Base-by-base conservation (phyloP, 495 filamentous ascomycete genomes). In the Tuber aestivum region DNA sequence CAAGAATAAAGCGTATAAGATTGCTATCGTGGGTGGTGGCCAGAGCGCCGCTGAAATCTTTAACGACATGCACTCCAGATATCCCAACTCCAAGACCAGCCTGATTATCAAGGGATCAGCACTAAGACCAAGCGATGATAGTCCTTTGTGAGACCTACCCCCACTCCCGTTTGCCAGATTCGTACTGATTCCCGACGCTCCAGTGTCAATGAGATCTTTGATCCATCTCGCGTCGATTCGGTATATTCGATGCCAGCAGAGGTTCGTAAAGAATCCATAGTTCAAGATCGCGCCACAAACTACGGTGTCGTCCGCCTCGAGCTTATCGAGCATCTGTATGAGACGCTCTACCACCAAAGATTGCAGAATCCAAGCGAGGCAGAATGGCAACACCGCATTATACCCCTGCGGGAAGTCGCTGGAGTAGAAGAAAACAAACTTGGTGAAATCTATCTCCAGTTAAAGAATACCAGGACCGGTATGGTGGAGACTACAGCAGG, bases 41-140 rank as follows among this genome's bases (percentile, higher is more conserved):
- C 95, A 99, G 85, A 95, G 92, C 81, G 93, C 95, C 5, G 95
- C 95, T 0, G 95, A 99, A 86, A 97, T 97, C 76, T 99, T 95
- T 86, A 91, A 92, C 83, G 93, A 97, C 83, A 85, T 97, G 37
- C 92, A 94, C 78, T 87, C 85, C n/a, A 85, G 91, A 41, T 97
- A 94, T 82, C 93, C 93, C 18, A 93, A 93, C 81, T 89, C 91
- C n/a, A 87, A 88, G 70, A 92, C 93, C 1, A 88, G 85, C 8
- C 80, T 99, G 70, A 87, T 97, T 69, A 94, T 97, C 83, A 89
- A 92, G 69, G 90, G 89, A 50, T 87, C 92, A 44, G 93, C 94
- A 61, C 85, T 99, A 74, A 91, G 91, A 74, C 95, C 95, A 6
- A 96, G 93, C 83, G 95, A 99, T 78, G 95, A 99, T 81, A 95